Conservation (phyloP, 441 rosid species). For the Syzygium malaccense region DNA sequence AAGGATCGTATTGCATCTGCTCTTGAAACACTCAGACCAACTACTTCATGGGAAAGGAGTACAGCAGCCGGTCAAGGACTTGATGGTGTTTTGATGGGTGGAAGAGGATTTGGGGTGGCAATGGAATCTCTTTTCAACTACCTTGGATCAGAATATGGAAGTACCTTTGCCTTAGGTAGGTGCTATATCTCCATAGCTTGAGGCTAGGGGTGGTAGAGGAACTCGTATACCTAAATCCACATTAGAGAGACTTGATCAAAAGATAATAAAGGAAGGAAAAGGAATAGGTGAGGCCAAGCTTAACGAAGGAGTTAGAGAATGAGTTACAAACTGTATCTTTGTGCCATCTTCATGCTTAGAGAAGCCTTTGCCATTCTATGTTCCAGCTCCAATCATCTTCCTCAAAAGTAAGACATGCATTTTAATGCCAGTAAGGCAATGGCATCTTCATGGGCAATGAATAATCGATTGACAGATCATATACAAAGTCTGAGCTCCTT, state of each 20-base stretch:
- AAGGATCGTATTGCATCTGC: constrained; percentile 91
- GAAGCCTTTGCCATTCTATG: not conserved
- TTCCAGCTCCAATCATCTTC: not conserved
- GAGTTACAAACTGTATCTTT: not conserved
- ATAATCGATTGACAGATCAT: not conserved
- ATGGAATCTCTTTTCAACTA: constrained; percentile 91
- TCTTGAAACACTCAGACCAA: constrained; percentile 93
- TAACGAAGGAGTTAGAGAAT: not conserved
- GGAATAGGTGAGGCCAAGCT: not conserved
- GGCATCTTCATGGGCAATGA: not conserved
- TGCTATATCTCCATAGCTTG: not conserved
- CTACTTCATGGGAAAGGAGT: constrained; percentile 95
- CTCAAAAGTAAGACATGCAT: not conserved
- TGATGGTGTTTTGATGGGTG: constrained; percentile 92
- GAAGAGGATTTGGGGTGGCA: constrained; percentile 94
- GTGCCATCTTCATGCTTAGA: not conserved
- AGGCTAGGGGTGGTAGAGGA: not conserved
- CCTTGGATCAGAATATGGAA: constrained; percentile 95
- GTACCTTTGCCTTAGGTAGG: constrained; percentile 85
- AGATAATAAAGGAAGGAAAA: not conserved
- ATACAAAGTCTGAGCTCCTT: not conserved
- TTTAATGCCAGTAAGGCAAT: not conserved
- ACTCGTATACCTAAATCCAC: not conserved
- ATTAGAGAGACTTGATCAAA: not conserved
- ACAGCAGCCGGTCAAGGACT: constrained; percentile 76